Evolutionary conservation across 768 basidiomycete species (phyloP).

Genomic region (Tricholoma hemisulphureum): DNA sequence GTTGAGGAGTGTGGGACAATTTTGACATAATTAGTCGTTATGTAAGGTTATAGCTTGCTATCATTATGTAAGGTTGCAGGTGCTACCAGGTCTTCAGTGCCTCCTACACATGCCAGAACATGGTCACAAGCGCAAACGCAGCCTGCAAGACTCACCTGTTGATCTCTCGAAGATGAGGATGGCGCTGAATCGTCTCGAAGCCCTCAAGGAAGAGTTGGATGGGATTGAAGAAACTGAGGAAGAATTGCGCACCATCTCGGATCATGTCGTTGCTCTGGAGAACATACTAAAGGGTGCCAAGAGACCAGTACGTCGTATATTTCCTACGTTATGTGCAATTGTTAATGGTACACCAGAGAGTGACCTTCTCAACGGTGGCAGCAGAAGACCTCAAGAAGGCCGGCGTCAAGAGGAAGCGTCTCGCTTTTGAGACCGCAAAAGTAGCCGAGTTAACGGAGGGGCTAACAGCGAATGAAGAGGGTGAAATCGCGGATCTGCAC

Average conservation of each 20-base stretch:
- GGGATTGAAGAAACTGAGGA: conserved; percentile 28
- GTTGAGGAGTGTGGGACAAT: too few species aligned
- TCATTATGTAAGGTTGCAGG: too few species aligned
- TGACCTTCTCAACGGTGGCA: conserved; percentile 25
- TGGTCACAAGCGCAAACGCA: conserved; percentile 29
- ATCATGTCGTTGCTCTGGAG: too few species aligned
- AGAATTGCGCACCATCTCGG: conserved; percentile 18
- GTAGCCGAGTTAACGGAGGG: conserved; percentile 16
- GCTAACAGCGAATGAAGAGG: conserved; percentile 16
- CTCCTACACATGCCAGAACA: conserved; percentile 14
- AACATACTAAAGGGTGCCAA: too few species aligned
- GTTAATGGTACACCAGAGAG: conserved; percentile 24
- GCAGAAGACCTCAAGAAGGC: conserved; percentile 25
- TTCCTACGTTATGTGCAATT: too few species aligned
- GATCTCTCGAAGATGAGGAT: conserved; percentile 26
- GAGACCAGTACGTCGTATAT: too few species aligned
- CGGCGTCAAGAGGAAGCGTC: conserved; percentile 25
- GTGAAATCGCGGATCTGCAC: conserved; percentile 22
- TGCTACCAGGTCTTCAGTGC: too few species aligned
- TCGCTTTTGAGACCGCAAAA: conserved; percentile 19
- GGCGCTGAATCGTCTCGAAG: conserved; percentile 22
- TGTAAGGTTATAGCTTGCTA: too few species aligned
- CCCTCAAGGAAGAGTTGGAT: conserved; percentile 27
- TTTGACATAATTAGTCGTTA: too few species aligned
- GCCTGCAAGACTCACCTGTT: conserved; percentile 27